Conservation (phyloP, 768 basidiomycete genomes). For the Lyophyllum decastes region DNA sequence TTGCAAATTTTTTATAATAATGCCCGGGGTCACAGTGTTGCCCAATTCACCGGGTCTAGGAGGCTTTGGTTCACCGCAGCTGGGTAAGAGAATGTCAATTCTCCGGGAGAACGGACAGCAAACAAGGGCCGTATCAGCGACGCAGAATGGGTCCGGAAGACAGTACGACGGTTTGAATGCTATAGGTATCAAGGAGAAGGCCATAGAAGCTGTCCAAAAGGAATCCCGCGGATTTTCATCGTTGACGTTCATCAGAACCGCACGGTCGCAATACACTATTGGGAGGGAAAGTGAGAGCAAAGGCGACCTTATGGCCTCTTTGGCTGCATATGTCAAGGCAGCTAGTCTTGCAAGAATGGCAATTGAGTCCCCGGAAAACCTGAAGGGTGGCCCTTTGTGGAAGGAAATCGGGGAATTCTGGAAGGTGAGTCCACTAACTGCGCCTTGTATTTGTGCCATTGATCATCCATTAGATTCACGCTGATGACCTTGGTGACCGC, state of each 20-base stretch:
- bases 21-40: constrained; percentile 31
- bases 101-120: constrained; percentile 17
- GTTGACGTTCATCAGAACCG: constrained; percentile 59
- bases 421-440: constrained; percentile 47
- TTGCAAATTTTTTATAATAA: constrained; percentile 6
- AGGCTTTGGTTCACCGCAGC: constrained; percentile 28
- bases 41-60: constrained; percentile 25
- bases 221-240: constrained; percentile 54
- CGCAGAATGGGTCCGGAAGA: constrained; percentile 21
- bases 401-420: constrained; percentile 68
- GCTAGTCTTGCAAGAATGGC: constrained; percentile 59
- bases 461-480: constrained; percentile 19
- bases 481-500: constrained; percentile 43
- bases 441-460: constrained; percentile 6
- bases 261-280: constrained; percentile 53
- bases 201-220: constrained; percentile 30
- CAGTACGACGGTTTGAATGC: constrained; percentile 38
- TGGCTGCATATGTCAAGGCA: constrained; percentile 61
- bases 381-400: constrained; percentile 55
- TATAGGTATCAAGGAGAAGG: constrained; percentile 45
- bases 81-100: constrained; percentile 28
- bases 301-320: constrained; percentile 64
- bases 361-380: constrained; percentile 59
- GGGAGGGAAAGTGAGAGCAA: constrained; percentile 55
- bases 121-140: constrained; percentile 22